Evolutionary conservation across 805 yeast species (phyloP).

Genomic region (Yarrowia sp.): DNA sequence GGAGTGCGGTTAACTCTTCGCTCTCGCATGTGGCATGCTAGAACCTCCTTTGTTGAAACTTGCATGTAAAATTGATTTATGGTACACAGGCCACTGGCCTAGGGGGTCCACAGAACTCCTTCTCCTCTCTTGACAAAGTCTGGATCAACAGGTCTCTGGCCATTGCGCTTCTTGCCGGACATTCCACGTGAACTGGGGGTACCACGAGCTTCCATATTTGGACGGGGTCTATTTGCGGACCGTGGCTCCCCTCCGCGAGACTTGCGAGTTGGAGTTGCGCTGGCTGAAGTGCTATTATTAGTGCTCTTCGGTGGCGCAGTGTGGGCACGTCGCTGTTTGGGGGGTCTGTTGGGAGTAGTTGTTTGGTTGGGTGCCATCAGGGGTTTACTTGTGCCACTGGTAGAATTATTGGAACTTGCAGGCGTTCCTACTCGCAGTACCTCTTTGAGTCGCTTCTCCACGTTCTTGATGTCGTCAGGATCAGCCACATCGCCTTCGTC

Average conservation of each 20-base stretch:
- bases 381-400: background rate
- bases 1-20: no score
- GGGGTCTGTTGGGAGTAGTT: background rate
- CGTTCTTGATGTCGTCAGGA: background rate
- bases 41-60: background rate
- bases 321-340: background rate
- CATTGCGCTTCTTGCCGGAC: background rate
- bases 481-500: conserved; percentile 70
- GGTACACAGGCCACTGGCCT: background rate
- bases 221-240: background rate
- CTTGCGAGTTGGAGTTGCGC: background rate
- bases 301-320: background rate
- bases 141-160: background rate
- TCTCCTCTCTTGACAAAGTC: conserved; percentile 19
- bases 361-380: background rate
- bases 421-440: background rate
- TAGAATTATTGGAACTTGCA: background rate
- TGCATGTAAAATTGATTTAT: background rate
- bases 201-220: background rate
- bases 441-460: background rate
- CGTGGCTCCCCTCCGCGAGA: background rate
- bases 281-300: background rate
- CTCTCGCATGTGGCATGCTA: no score
- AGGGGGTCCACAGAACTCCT: conserved; percentile 21
- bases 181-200: background rate